These are phyloP conservation scores for Hypoxylon sp. DNA, from an alignment of 2,329 filamentous ascomycete species.

Conservation along the genomic window DNA sequence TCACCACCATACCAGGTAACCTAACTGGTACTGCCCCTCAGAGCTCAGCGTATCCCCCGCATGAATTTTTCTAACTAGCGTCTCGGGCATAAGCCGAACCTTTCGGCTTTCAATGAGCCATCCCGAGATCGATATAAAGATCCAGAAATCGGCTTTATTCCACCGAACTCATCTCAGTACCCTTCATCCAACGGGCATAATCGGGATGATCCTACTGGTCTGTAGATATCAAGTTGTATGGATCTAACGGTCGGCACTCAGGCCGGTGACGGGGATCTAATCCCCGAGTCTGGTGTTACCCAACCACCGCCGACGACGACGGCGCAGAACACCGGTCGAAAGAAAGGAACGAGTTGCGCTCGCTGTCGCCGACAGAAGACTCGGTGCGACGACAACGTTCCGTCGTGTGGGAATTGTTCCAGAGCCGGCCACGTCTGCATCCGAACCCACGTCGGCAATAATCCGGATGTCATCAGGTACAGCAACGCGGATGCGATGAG, in stretches of 20 bases:
- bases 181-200: conserved; percentile 1
- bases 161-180: conserved; percentile 4
- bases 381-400: conserved; percentile 49
- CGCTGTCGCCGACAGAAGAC: conserved; percentile 52
- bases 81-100: conserved; percentile 24
- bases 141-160: conserved; percentile 10
- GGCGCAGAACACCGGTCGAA: conserved; percentile 19
- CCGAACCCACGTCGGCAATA: conserved; percentile 37
- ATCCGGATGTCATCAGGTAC: conserved; percentile 32
- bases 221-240: conserved; percentile 7
- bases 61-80: neutral
- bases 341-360: conserved; percentile 51
- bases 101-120: neutral
- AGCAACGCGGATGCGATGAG: neutral
- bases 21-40: no score
- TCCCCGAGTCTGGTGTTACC: conserved; percentile 3
- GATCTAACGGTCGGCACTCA: conserved; percentile 16
- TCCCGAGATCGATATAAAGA: conserved; percentile 13
- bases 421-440: conserved; percentile 49
- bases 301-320: conserved; percentile 2
- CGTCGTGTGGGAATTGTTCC: conserved; percentile 49
- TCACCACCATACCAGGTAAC: no score
- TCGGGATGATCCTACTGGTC: conserved; percentile 5
- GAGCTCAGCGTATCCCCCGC: no score
- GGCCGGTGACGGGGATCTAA: conserved; percentile 10